These are phyloP conservation scores for Xylaria longipes DNA, from an alignment of 495 filamentous ascomycete genomes.

Conservation along the genomic window DNA sequence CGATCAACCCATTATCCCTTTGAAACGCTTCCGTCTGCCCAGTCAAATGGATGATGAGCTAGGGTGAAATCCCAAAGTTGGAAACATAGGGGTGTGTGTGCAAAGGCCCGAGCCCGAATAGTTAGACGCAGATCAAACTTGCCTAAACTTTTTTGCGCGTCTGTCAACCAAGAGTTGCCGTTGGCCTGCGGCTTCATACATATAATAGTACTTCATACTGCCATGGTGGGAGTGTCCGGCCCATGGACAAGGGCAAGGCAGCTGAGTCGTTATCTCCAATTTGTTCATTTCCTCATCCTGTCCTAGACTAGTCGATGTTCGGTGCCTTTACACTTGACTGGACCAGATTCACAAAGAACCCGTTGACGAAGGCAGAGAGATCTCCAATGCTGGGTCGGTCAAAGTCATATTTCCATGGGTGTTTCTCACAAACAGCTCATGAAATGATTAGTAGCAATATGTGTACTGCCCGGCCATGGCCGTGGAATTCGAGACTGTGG, in stretches of 20 bases:
- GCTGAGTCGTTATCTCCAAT: constrained; percentile 7
- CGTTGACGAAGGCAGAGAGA: neutral
- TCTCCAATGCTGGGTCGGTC: neutral
- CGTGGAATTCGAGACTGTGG: neutral
- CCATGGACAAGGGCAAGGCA: constrained; percentile 1
- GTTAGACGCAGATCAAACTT: constrained; percentile 17
- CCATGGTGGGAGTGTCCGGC: neutral
- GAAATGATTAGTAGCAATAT: neutral
- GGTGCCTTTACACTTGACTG: neutral
- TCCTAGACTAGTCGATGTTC: constrained; percentile 11
- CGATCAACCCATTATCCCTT: neutral
- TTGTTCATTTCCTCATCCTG: neutral
- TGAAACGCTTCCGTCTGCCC: constrained; percentile 8
- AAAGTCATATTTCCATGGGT: neutral
- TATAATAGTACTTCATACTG: neutral
- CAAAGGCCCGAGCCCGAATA: constrained; percentile 1
- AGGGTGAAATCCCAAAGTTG: neutral
- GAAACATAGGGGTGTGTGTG: neutral
- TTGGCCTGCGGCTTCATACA: constrained; percentile 1
- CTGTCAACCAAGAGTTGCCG: constrained; percentile 18
- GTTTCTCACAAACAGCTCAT: neutral
- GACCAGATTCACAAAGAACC: neutral
- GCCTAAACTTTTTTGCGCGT: neutral
- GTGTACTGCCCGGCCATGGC: neutral
- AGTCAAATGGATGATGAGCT: neutral